phyloP scores from a whole-genome alignment of 2,329 filamentous ascomycete species.

The Lasiodiplodia sp. region DNA sequence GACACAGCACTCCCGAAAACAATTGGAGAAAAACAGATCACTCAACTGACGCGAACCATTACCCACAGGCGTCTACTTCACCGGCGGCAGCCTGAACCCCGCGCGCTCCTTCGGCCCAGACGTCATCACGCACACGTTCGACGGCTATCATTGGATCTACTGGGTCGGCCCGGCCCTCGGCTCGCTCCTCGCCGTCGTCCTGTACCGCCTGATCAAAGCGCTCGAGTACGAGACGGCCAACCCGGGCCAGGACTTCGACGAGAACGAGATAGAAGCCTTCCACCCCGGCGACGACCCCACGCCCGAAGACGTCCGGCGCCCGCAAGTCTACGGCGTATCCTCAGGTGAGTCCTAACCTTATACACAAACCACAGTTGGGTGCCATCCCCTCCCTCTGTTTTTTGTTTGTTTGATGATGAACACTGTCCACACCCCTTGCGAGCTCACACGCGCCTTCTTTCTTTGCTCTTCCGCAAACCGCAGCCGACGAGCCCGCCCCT shows the following conservation, averaged over 20 bases:
- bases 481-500: neutral
- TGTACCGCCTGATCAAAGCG: slow-evolving; percentile 50
- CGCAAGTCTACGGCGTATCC: neutral
- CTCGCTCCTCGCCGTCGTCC: slow-evolving; percentile 45
- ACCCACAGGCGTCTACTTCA: slow-evolving; percentile 48
- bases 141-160: slow-evolving; percentile 56
- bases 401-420: no score
- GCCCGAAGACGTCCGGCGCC: slow-evolving; percentile 24
- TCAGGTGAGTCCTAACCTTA: neutral
- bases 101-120: slow-evolving; percentile 55
- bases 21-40: neutral
- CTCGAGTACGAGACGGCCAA: slow-evolving; percentile 53
- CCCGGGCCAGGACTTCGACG: slow-evolving; percentile 49
- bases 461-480: neutral
- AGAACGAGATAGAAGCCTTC: slow-evolving; percentile 48
- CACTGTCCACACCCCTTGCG: no score
- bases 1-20: neutral
- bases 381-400: neutral
- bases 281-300: slow-evolving; percentile 42
- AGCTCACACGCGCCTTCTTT: no score
- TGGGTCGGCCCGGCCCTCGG: slow-evolving; percentile 55
- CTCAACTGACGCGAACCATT: slow-evolving; percentile 43
- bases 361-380: no score
- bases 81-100: slow-evolving; percentile 56
- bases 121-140: slow-evolving; percentile 51